These are phyloP conservation scores for Triticum turgidum DNA, from an alignment of 176 grass and related monocot genomes.

Conservation along the genomic window DNA sequence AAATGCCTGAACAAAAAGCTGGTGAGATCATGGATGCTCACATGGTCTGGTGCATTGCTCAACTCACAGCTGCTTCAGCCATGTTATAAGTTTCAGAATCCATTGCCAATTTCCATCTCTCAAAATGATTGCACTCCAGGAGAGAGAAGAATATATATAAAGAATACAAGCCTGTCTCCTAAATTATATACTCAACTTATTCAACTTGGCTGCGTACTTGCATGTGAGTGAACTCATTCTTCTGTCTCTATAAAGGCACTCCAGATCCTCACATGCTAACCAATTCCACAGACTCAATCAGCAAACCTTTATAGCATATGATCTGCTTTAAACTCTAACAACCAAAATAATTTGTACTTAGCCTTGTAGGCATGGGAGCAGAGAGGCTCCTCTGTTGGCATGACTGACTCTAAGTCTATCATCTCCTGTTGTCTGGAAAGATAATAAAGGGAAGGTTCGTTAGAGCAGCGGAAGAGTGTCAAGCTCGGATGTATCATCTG, in stretches of 20 bases:
- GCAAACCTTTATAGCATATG: not conserved
- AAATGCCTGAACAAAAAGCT: constrained; percentile 17
- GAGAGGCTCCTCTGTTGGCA: not conserved
- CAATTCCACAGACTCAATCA: constrained; percentile 33
- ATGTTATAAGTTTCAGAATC: constrained; percentile 32
- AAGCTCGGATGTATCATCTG: constrained; percentile 45
- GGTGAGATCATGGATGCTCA: constrained; percentile 14
- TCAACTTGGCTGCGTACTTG: constrained; percentile 37
- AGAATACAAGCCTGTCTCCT: constrained; percentile 33
- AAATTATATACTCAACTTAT: constrained; percentile 32
- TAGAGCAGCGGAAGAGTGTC: constrained; percentile 33
- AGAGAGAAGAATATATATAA: constrained; percentile 26
- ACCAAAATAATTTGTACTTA: constrained; percentile 12
- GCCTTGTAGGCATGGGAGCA: constrained; percentile 32
- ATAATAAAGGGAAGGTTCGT: constrained; percentile 19
- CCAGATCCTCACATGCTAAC: constrained; percentile 28
- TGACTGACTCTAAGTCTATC: no score
- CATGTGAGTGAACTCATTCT: constrained; percentile 21
- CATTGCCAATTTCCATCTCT: constrained; percentile 24
- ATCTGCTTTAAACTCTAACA: not conserved
- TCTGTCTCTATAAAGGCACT: constrained; percentile 35
- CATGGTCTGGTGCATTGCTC: constrained; percentile 26
- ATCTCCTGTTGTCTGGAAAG: no score
- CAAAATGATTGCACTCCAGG: constrained; percentile 21
- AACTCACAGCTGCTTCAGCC: constrained; percentile 17